Base-by-base conservation (phyloP, 257 asterid genomes). In the Salvia miltiorrhiza region DNA sequence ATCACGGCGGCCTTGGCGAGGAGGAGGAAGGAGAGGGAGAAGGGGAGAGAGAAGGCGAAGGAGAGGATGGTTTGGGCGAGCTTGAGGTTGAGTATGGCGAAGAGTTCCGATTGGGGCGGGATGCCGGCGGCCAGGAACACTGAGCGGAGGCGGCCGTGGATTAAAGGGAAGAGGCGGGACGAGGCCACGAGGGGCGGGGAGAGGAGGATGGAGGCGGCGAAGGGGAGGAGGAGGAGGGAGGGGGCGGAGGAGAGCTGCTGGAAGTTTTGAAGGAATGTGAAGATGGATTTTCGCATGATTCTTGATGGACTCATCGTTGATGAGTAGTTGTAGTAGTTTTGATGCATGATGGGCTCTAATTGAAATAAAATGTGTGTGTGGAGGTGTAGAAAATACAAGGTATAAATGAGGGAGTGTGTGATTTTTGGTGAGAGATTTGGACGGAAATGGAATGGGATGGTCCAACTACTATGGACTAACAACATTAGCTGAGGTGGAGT, bases 51-150 rank as follows among this genome's bases (percentile, higher is more conserved):
- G 59, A 90, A 75, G 47, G 83, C 55, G 32, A 77, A 87, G 1
- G 85, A 75, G 28, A 83, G 65, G 8, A 85, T 70, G 50, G 97
- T 82, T 16, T 86, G 96, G 57, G 97, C 78, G 80, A 93, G 95
- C 69, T 84, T 90, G 37, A 86, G 80, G 20, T 72, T 81, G 72
- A 93, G 85, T 16, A 90, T 61, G 24, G 77, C 28, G 75, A 86
- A 85, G 53, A 93, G 82, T 2, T 76, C 83, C 2, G 92, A 84
- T 1, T 91, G 81, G 0, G 84, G 80, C 0, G 96, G 96, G 63
- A 88, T 80, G 1, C 95, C 99, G 2, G 94, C 83, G 0, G 96
- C 90, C n/a, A 84, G 79, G 39, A 87, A 85, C 13, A 89, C 76
- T 1, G 87, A 67, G 4, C 63, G 74, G 9, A 90, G 50, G 2